Conservation (phyloP, 805 yeast genomes). For the Yarrowia deformans region DNA sequence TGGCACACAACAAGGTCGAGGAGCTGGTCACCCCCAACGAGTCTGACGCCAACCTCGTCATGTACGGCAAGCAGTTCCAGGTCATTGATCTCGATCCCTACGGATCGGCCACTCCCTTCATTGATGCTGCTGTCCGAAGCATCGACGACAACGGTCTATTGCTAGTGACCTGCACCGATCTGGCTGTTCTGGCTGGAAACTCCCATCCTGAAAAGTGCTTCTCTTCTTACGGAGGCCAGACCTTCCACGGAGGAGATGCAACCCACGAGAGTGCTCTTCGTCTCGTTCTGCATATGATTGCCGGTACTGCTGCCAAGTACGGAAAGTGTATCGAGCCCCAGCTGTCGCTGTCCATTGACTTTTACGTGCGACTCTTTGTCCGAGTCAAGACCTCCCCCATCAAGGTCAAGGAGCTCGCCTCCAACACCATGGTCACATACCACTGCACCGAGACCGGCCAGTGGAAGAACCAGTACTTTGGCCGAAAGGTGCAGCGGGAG, state of each 20-base stretch:
- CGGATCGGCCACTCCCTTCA: constrained; percentile 95
- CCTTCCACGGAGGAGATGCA: constrained; percentile 77
- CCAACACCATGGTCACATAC: constrained; percentile 77
- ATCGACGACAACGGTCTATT: constrained; percentile 85
- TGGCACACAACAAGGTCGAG: constrained; percentile 67
- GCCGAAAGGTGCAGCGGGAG: constrained; percentile 55
- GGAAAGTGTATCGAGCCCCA: constrained; percentile 88
- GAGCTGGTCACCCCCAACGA: constrained; percentile 68
- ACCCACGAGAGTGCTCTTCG: constrained; percentile 94
- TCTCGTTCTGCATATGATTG: constrained; percentile 76
- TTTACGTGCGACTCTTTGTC: constrained; percentile 86
- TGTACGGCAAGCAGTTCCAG: constrained; percentile 70
- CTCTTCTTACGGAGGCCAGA: constrained; percentile 92
- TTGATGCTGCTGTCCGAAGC: constrained; percentile 87
- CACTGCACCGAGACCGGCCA: constrained; percentile 90
- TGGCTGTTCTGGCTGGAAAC: constrained; percentile 93
- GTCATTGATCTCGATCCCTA: constrained; percentile 95
- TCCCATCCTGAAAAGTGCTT: constrained; percentile 97
- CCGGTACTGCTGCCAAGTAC: constrained; percentile 86
- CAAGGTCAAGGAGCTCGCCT: constrained; percentile 78
- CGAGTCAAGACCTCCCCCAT: constrained; percentile 79
- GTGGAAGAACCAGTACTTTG: constrained; percentile 73
- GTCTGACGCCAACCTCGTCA: constrained; percentile 90
- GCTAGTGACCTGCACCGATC: constrained; percentile 93
- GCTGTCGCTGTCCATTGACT: constrained; percentile 85